Conservation (phyloP, 352 stramenopile species). For the Globisporangium carolinianum region DNA sequence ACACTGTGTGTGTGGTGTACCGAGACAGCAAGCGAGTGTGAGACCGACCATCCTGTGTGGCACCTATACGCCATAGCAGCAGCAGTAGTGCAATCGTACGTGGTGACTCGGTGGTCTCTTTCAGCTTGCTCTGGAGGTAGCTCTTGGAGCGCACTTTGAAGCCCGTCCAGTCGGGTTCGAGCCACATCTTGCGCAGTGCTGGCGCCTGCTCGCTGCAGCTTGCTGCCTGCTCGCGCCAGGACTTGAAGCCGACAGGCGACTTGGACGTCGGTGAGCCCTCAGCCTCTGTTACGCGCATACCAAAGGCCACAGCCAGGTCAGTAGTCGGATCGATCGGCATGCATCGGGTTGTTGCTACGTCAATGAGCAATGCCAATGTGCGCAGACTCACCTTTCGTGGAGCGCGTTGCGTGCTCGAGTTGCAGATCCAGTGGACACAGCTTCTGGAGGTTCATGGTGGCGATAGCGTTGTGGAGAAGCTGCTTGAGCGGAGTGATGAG, state of each 20-base stretch:
- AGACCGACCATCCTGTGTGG: no score
- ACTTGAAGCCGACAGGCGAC: slow-evolving; percentile 30
- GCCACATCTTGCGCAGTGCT: slow-evolving; percentile 64
- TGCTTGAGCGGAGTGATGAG: neutral
- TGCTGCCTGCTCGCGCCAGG: slow-evolving; percentile 37
- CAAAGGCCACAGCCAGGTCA: neutral
- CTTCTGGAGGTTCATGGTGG: slow-evolving; percentile 4
- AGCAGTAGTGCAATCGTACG: slow-evolving; percentile 20
- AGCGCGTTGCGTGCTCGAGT: slow-evolving; percentile 2
- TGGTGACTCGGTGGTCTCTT: slow-evolving; percentile 47
- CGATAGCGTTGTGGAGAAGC: neutral
- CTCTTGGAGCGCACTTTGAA: slow-evolving; percentile 73
- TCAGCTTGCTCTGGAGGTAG: slow-evolving; percentile 62
- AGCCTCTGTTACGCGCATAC: neutral
- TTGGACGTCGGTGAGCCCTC: slow-evolving; percentile 12
- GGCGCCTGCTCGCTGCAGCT: slow-evolving; percentile 33
- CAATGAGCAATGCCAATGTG: no score
- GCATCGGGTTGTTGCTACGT: neutral
- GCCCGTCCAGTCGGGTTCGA: slow-evolving; percentile 42
- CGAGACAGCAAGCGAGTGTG: neutral
- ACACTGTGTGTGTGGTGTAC: slow-evolving; percentile 28
- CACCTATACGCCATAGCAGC: neutral
- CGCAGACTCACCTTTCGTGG: slow-evolving; percentile 5
- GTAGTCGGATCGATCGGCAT: neutral
- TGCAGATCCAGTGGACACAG: slow-evolving; percentile 12